A percentile compares a stretch with the other conserved stretches of the same genome.
Evolutionary conservation across 2,329 filamentous ascomycete genomes (phyloP).

Genomic region (Diaporthe longicolla): DNA sequence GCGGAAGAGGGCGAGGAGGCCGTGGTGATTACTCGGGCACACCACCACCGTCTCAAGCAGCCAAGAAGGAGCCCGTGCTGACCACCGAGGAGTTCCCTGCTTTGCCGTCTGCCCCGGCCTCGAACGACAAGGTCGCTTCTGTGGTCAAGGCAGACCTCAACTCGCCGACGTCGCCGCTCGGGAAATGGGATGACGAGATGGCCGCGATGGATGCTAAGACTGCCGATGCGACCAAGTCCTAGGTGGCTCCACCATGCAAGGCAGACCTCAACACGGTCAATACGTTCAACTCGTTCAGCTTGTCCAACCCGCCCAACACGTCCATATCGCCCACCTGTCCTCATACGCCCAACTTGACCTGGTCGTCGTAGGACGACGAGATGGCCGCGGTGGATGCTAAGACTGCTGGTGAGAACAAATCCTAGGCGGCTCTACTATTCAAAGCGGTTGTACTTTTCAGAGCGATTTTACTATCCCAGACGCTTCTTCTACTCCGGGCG

Average conservation of each 20-base stretch:
- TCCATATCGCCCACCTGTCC: no score
- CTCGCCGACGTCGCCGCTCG: conserved; percentile 55
- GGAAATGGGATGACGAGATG: conserved; percentile 73
- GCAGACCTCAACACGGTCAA: no score
- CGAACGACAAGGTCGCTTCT: conserved; percentile 40
- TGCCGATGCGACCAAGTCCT: conserved; percentile 37
- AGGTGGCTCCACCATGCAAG: background rate
- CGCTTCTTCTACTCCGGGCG: no score
- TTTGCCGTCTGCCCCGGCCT: conserved; percentile 50
- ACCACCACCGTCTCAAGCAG: conserved; percentile 34
- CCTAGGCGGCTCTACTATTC: no score
- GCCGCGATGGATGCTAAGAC: conserved; percentile 60
- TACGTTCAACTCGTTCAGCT: no score
- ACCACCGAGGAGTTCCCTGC: conserved; percentile 58
- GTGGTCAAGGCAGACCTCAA: conserved; percentile 45
- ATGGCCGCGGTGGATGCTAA: no score
- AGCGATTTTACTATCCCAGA: no score
- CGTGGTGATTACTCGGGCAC: conserved; percentile 43
- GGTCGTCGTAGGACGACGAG: no score
- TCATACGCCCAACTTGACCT: no score
- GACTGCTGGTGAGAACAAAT: no score
- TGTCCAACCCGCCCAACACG: no score
- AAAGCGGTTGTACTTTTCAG: no score
- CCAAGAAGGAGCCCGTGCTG: conserved; percentile 51
- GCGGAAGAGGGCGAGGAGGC: conserved; percentile 53